A percentile compares a stretch with the other conserved stretches of the same genome.
Conservation (phyloP, 2,329 filamentous ascomycete genomes). For the Capronia americana region DNA sequence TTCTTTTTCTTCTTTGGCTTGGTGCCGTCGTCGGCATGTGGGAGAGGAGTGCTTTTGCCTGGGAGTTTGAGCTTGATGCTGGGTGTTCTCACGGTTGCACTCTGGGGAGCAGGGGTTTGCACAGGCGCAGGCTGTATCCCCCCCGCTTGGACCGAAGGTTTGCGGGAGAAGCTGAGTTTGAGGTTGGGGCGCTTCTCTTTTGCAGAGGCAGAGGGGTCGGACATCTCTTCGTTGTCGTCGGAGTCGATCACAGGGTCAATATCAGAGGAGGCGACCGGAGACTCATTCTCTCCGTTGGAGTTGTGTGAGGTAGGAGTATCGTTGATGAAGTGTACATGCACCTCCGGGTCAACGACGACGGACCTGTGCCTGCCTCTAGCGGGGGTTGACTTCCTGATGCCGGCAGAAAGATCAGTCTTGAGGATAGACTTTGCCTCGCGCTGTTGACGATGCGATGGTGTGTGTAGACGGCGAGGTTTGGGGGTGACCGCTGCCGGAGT, state of each 20-base stretch:
- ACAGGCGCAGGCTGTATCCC: slow-evolving; percentile 22
- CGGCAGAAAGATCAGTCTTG: slow-evolving; percentile 9
- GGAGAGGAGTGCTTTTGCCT: slow-evolving; percentile 18
- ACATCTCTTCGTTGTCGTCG: slow-evolving; percentile 20
- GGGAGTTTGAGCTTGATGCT: slow-evolving; percentile 40
- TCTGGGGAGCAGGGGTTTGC: slow-evolving; percentile 33
- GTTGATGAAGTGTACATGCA: slow-evolving; percentile 14
- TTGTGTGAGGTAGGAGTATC: slow-evolving; percentile 7
- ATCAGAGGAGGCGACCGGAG: slow-evolving; percentile 11
- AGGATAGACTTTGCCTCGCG: slow-evolving; percentile 28
- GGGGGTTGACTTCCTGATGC: slow-evolving; percentile 4
- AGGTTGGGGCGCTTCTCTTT: slow-evolving; percentile 38
- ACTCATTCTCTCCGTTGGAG: slow-evolving; percentile 31
- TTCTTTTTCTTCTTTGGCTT: slow-evolving; percentile 36
- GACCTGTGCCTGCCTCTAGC: slow-evolving; percentile 8
- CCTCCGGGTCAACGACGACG: slow-evolving; percentile 20
- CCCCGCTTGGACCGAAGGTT: slow-evolving; percentile 25
- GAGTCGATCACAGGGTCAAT: not conserved
- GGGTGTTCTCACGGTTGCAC: slow-evolving; percentile 30
- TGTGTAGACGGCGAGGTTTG: slow-evolving; percentile 18
- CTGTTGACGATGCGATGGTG: slow-evolving; percentile 17
- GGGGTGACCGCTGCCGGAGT: slow-evolving; percentile 1
- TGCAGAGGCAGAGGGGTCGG: slow-evolving; percentile 15
- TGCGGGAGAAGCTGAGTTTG: slow-evolving; percentile 41
- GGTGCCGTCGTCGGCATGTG: not conserved